Evolutionary conservation across 2,329 filamentous ascomycete species (phyloP), one percentile per base, ranked within the genome.

Genomic region (Fusarium sterilihyphosum): DNA sequence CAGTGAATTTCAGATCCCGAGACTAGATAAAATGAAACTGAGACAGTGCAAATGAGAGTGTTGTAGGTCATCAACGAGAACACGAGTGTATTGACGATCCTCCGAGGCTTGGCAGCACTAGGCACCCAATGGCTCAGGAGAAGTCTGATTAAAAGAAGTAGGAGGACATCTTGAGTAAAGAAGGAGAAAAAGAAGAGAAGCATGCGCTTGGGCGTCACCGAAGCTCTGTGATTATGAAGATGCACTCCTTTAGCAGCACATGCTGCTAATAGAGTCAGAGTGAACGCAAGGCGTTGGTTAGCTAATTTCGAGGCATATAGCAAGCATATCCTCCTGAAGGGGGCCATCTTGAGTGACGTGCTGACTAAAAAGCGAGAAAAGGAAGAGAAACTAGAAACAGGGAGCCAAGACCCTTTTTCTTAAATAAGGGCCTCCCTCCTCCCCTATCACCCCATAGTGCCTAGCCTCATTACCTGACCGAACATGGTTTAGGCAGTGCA

Each of bases 1-100:
- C 81, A 81, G 37, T 81, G 81, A 2, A 83, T 75, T 37, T 83
- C 81, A 6, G 78, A 77, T 13, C 81, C 80, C 1, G 50, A 37
- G 2, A 54, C 50, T 26, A 54, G 33, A 38, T 54, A 54, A 17
- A 54, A 54, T 0, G 24, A 80, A 67, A 16, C 79, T 62, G 18
- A 66, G 47, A 60, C 80, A 83, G 67, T 54, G 35, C 53, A 35
- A 29, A 70, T 37, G 20, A 18, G 29, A n/a, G 59, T 53, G 33
- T 69, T 70, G 43, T 69, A 69, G n/a, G 59, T 33, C 22, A 70
- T 56, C 20, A 65, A 35, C 8, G 54, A 31, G 57, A 63, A 54
- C 14, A 40, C 44, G 17, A 66, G 31, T 17, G 47, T 41, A 49
- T 64, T 38, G 58, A 75, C 58, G 47, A 73, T 20, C 50, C 44